phyloP scores from a whole-genome alignment of 768 basidiomycete species.

The Amanita jacksonii region DNA sequence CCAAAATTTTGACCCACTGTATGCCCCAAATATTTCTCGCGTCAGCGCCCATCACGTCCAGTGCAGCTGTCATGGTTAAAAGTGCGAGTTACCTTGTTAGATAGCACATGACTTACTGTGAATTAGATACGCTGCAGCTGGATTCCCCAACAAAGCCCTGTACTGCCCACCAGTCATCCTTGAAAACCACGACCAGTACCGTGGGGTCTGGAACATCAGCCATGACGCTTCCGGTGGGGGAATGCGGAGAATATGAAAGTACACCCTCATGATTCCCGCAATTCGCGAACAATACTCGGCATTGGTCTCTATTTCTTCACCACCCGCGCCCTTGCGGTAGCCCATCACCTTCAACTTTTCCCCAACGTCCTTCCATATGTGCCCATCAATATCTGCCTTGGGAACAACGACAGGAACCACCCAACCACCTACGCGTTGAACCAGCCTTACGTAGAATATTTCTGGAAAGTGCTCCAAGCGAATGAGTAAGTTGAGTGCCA shows the following conservation, averaged over 20 bases:
- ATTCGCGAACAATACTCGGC: conserved; percentile 61
- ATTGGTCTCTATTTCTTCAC: conserved; percentile 39
- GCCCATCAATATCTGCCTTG: conserved; percentile 37
- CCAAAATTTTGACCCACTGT: conserved; percentile 71
- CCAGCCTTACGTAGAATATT: conserved; percentile 76
- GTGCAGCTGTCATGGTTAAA: conserved; percentile 35
- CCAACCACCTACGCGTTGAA: conserved; percentile 88
- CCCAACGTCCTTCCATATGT: conserved; percentile 31
- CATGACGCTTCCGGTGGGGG: conserved; percentile 32
- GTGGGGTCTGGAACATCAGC: conserved; percentile 47
- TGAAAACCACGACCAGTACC: conserved; percentile 67
- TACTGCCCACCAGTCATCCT: conserved; percentile 44
- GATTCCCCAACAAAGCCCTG: conserved; percentile 34
- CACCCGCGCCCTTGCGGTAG: conserved; percentile 31
- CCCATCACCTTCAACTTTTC: conserved; percentile 46
- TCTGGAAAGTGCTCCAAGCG: conserved; percentile 49
- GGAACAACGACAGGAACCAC: conserved; percentile 60
- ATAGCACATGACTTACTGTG: conserved; percentile 38
- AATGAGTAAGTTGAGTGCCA: conserved; percentile 64
- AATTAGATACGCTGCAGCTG: conserved; percentile 58
- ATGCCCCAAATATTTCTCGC: conserved; percentile 61
- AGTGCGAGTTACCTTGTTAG: background rate
- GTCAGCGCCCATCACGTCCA: conserved; percentile 60
- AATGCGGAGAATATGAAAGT: conserved; percentile 61
- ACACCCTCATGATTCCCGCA: conserved; percentile 77